These are phyloP conservation scores for Kwoniella bestiolae DNA, from an alignment of 768 basidiomycete genomes.

Conservation along the genomic window DNA sequence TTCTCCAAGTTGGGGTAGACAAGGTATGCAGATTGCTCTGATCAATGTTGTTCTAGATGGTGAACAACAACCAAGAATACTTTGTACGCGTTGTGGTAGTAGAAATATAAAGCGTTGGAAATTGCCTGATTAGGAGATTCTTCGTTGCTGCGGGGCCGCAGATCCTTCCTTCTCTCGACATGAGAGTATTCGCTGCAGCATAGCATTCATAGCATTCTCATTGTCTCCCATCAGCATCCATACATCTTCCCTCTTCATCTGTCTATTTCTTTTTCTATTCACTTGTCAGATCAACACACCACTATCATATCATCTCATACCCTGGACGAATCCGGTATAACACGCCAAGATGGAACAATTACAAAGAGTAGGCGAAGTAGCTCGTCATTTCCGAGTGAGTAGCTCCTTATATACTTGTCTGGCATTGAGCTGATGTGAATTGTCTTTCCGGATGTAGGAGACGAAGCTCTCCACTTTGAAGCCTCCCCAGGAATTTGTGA, in stretches of 20 bases:
- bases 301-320: too few species aligned
- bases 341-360: conserved; percentile 53
- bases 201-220: not conserved
- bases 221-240: not conserved
- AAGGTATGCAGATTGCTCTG: not conserved
- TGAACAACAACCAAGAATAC: not conserved
- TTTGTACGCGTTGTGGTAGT: not conserved
- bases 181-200: not conserved
- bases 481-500: conserved; percentile 55
- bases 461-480: conserved; percentile 54
- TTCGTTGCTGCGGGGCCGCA: not conserved
- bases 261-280: too few species aligned
- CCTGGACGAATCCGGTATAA: not conserved
- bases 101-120: too few species aligned
- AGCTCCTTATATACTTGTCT: not conserved
- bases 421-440: not conserved
- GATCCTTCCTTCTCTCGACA: not conserved
- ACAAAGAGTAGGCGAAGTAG: conserved; percentile 48
- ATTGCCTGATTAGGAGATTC: not conserved
- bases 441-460: conserved; percentile 37
- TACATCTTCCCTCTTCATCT: too few species aligned
- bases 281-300: too few species aligned
- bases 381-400: conserved; percentile 56
- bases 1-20: not conserved
- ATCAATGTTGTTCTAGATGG: not conserved